Evolutionary conservation across 805 yeast genomes (phyloP), one percentile per base, ranked within the genome.

Genomic region (Candida odintsovae): DNA sequence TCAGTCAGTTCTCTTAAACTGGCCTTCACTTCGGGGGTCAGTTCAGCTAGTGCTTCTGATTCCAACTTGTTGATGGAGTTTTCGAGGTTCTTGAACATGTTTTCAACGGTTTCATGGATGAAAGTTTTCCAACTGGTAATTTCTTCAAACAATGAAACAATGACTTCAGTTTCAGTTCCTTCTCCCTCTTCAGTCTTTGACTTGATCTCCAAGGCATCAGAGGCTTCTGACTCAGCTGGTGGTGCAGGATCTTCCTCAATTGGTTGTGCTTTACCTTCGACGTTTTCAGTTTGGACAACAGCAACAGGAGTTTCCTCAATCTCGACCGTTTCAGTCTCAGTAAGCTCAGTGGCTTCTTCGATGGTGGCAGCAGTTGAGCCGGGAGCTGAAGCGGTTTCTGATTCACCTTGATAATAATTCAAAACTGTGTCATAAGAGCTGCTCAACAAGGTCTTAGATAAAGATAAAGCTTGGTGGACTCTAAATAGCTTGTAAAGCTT

Each of bases 21-120:
- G 3, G 62, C 58, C n/a, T 62, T 66, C 31, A 77, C 49, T 4
- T 47, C 40, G 5, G 67, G 65, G 35, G 60, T 59, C 11, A 69
- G 46, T 3, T 57, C 50, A 4, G 51, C 50, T 15, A 69, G 48
- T 22, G 62, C 57, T 8, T 51, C 50, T 1, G 49, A 40, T 35
- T 69, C 67, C 8, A 69, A 43, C 5, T 54, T 53, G 5, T 55
- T 50, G 11, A 74, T 62, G 23, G 75, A 70, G 2, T 51, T 49
- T 31, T 68, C 63, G 46, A 75, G 73, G 42, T 70, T 68, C 13
- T 55, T 57, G 37, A 65, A 51, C 3, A 77, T 70, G 41, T 68
- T 70, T 12, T 59, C 53, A 26, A 70, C 64, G 28, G 73, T 71
- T 16, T 59, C 64, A 22, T 63, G 61, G 40, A 75, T 63, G 42